Percentiles rank a stretch among this genome's conserved stretches.
Evolutionary conservation across 2,329 filamentous ascomycete species (phyloP).

Genomic region (Fusarium succisae): DNA sequence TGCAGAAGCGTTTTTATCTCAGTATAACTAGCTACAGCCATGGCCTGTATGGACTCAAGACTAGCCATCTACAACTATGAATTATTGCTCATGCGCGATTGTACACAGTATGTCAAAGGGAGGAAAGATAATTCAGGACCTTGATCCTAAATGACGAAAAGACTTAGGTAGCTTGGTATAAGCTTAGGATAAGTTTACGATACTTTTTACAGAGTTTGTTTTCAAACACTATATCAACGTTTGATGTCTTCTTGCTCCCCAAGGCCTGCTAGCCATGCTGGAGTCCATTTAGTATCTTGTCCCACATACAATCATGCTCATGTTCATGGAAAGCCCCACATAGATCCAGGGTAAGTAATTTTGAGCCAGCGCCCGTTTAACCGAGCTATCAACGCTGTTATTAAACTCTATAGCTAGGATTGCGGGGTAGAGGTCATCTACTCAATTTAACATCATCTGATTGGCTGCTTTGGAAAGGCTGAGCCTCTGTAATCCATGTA

Average conservation of each 20-base stretch:
- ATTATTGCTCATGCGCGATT: not conserved
- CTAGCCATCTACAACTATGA: rapidly evolving
- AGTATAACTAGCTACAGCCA: not conserved
- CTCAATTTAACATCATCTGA: not conserved
- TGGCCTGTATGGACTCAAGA: rapidly evolving
- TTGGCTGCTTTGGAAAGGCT: not conserved
- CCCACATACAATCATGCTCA: not conserved
- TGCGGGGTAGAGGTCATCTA: not conserved
- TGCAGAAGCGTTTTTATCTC: not conserved
- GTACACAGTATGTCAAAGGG: rapidly evolving
- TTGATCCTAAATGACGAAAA: too few species aligned
- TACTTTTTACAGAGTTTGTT: too few species aligned
- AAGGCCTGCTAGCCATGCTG: not conserved
- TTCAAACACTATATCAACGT: not conserved
- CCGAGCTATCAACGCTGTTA: not conserved
- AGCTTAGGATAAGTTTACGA: too few species aligned
- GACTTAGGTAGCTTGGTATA: too few species aligned
- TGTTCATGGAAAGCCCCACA: not conserved
- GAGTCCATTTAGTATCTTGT: rapidly evolving
- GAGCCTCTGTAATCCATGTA: not conserved
- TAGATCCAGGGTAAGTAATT: not conserved
- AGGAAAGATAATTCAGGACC: too few species aligned
- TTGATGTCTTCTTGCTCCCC: rapidly evolving
- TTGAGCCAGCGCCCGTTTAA: rapidly evolving
- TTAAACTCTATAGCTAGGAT: not conserved